phyloP scores from a whole-genome alignment of 352 stramenopile genomes.

The Globisporangium spinosum region DNA sequence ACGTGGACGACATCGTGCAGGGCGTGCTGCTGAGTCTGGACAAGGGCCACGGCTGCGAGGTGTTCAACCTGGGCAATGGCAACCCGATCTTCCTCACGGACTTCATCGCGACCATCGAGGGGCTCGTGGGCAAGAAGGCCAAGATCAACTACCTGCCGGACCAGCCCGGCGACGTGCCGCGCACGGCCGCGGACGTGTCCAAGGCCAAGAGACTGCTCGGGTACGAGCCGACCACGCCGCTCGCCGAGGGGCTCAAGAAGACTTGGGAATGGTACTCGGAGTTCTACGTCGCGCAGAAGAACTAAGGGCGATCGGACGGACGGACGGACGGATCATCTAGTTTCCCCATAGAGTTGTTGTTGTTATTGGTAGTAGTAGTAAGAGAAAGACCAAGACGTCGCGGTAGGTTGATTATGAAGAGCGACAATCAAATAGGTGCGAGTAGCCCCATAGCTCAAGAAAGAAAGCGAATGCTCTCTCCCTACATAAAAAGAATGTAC shows the following conservation, averaged over 20 bases:
- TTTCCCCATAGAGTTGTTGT: not conserved
- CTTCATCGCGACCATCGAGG: constrained; percentile 95
- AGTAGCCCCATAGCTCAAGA: not conserved
- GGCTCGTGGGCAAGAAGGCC: constrained; percentile 91
- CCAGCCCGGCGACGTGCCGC: constrained; percentile 95
- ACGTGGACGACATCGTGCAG: constrained; percentile 98
- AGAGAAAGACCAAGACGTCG: not conserved
- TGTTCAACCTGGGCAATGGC: constrained; percentile 98
- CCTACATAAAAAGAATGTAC: not conserved
- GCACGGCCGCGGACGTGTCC: constrained; percentile 94
- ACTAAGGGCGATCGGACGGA: not conserved
- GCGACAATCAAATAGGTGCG: not conserved
- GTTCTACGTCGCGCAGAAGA: constrained; percentile 37
- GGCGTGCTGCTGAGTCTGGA: constrained; percentile 86
- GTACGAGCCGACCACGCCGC: constrained; percentile 92
- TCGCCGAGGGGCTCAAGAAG: constrained; percentile 91
- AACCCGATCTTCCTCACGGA: constrained; percentile 89
- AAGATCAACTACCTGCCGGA: constrained; percentile 94
- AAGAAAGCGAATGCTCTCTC: not conserved
- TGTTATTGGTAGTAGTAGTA: not conserved
- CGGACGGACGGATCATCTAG: not conserved
- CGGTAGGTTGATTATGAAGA: not conserved
- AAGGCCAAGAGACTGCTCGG: constrained; percentile 94
- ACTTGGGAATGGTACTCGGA: constrained; percentile 93
- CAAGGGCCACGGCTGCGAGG: constrained; percentile 84